Evolutionary conservation across 2,329 filamentous ascomycete species (phyloP).

Genomic region (Elsinoe perseae): DNA sequence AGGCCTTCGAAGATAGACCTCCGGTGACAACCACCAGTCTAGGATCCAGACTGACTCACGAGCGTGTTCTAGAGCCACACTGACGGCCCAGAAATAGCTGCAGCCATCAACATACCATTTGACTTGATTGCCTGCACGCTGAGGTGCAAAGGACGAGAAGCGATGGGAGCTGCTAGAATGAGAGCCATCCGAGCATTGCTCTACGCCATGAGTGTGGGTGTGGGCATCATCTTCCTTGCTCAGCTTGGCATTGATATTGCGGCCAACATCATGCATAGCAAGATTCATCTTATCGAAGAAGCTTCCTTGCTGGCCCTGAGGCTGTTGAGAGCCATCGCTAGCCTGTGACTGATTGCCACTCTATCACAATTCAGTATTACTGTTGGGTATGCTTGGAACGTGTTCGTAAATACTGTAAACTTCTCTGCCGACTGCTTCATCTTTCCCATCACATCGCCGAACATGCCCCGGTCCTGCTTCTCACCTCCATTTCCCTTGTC

Average conservation of each 20-base stretch:
- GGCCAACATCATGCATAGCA: conserved; percentile 44
- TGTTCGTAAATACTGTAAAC: neutral
- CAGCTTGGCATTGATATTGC: conserved; percentile 44
- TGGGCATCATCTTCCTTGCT: conserved; percentile 40
- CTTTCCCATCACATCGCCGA: conserved; percentile 12
- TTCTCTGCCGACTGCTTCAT: conserved; percentile 11
- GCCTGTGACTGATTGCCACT: neutral
- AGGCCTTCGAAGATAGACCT: conserved; percentile 77
- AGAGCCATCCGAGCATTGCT: conserved; percentile 29
- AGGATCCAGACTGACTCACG: conserved; percentile 74
- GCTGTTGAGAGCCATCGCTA: neutral
- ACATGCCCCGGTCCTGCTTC: conserved; percentile 8
- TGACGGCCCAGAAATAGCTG: conserved; percentile 79
- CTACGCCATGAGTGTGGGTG: conserved; percentile 39
- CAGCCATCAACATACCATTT: conserved; percentile 91
- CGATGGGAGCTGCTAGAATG: conserved; percentile 43
- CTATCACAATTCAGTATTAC: neutral
- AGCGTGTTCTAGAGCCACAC: conserved; percentile 68
- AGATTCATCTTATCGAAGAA: conserved; percentile 51
- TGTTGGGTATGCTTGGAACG: neutral
- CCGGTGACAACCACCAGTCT: conserved; percentile 85
- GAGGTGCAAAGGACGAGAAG: conserved; percentile 61
- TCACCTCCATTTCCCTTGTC: conserved; percentile 6
- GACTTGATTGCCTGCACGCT: conserved; percentile 60
- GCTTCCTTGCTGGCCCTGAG: conserved; percentile 18